A percentile compares a stretch with the other conserved stretches of the same genome.
Evolutionary conservation across 192 early-diverging fungal species (phyloP).

Genomic region (Coemansia asiatica): DNA sequence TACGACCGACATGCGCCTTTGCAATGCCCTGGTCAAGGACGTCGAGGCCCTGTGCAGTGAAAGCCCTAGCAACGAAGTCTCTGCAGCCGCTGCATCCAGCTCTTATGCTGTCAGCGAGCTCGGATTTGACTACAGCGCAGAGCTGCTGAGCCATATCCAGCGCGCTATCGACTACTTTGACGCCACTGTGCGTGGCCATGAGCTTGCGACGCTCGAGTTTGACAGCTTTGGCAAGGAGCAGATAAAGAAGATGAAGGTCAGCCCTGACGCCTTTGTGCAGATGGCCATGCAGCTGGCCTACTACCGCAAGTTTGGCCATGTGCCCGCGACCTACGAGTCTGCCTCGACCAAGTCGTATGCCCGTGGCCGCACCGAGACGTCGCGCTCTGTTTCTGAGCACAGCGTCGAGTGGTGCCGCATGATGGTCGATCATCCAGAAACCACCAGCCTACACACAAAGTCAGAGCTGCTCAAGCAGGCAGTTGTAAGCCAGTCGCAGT

Average conservation of each 20-base stretch:
- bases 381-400: slow-evolving; percentile 67
- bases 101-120: slow-evolving; percentile 41
- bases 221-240: slow-evolving; percentile 72
- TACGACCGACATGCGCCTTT: slow-evolving; percentile 74
- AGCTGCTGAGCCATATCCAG: slow-evolving; percentile 56
- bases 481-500: slow-evolving; percentile 51
- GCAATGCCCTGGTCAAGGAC: slow-evolving; percentile 65
- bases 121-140: slow-evolving; percentile 57
- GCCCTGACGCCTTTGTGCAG: slow-evolving; percentile 72
- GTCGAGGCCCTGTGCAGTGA: slow-evolving; percentile 53
- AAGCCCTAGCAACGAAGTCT: slow-evolving; percentile 6
- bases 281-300: slow-evolving; percentile 77
- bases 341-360: slow-evolving; percentile 65
- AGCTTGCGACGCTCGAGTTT: slow-evolving; percentile 67
- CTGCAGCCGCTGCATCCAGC: slow-evolving; percentile 20
- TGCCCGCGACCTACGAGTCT: slow-evolving; percentile 73
- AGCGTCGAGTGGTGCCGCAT: slow-evolving; percentile 58
- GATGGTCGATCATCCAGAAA: slow-evolving; percentile 58
- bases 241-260: slow-evolving; percentile 63
- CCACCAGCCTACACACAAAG: slow-evolving; percentile 48
- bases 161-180: slow-evolving; percentile 67
- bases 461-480: slow-evolving; percentile 56
- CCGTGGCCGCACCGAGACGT: slow-evolving; percentile 75
- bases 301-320: slow-evolving; percentile 63
- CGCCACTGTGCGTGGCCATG: slow-evolving; percentile 62